Conservation (phyloP, 495 filamentous ascomycete species). For the Lepraria neglecta region DNA sequence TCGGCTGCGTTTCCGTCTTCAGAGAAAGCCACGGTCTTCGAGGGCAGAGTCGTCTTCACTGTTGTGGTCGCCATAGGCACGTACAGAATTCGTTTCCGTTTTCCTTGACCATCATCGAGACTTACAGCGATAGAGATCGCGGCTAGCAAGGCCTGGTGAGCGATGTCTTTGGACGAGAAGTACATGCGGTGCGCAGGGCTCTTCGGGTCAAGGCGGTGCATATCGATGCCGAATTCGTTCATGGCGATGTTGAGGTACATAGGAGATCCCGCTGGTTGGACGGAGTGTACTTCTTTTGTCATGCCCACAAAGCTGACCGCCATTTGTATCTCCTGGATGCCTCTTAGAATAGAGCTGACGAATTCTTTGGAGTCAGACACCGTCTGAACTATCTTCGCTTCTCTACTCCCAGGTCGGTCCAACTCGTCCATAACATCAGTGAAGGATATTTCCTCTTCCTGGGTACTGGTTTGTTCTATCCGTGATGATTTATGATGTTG, state of each 20-base stretch:
- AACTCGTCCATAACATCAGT: constrained; percentile 73
- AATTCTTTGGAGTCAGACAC: constrained; percentile 94
- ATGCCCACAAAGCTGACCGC: constrained; percentile 88
- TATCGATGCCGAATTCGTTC: constrained; percentile 90
- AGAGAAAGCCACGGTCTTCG: constrained; percentile 80
- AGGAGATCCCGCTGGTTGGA: constrained; percentile 58
- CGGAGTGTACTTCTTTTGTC: constrained; percentile 63
- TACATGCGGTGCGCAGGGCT: constrained; percentile 98
- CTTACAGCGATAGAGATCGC: constrained; percentile 88
- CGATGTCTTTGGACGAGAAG: constrained; percentile 86
- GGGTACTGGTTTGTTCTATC: constrained; percentile 36
- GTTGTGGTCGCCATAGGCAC: constrained; percentile 98
- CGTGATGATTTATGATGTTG: constrained; percentile 30
- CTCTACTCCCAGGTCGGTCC: constrained; percentile 61
- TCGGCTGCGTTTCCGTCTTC: constrained; percentile 71
- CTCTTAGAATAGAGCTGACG: constrained; percentile 78
- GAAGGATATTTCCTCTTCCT: constrained; percentile 55
- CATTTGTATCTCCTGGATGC: constrained; percentile 93
- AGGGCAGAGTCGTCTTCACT: constrained; percentile 86
- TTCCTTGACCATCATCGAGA: constrained; percentile 78
- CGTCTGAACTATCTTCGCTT: constrained; percentile 71
- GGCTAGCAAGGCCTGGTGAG: constrained; percentile 89
- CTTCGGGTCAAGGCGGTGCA: constrained; percentile 87
- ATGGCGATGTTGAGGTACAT: constrained; percentile 81
- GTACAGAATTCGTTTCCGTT: constrained; percentile 81